phyloP scores from a whole-genome alignment of 2,329 filamentous ascomycete species.

The Talaromyces sp. region DNA sequence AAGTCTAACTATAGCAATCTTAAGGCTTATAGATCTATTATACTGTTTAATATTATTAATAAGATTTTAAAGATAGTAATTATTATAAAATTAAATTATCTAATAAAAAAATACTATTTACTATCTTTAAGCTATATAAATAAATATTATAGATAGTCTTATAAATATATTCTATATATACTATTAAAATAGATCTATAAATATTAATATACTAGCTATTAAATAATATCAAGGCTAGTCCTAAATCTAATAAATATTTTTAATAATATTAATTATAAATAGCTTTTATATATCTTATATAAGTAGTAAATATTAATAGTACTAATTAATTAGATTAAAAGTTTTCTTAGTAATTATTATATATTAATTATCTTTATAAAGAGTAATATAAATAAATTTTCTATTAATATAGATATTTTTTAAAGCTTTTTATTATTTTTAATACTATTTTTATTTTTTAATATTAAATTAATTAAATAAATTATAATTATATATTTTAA shows the following conservation, averaged over 20 bases:
- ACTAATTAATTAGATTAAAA: not conserved
- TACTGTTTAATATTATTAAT: not conserved
- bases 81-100: not conserved
- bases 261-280: not conserved
- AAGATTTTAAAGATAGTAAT: not conserved
- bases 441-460: not conserved
- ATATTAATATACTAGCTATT: not conserved
- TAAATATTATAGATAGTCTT: not conserved
- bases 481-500: too few species aligned
- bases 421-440: not conserved
- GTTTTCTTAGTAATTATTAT: not conserved
- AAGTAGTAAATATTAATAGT: not conserved
- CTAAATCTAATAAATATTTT: not conserved
- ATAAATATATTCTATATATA: not conserved
- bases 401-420: not conserved
- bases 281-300: not conserved
- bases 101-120: not conserved
- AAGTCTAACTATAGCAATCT: too few species aligned
- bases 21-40: not conserved
- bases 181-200: not conserved
- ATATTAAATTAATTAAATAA: too few species aligned
- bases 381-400: not conserved
- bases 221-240: not conserved
- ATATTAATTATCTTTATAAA: not conserved
- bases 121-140: not conserved